Evolutionary conservation across 2,329 filamentous ascomycete species (phyloP).

Genomic region (Stromatinia cepivora): DNA sequence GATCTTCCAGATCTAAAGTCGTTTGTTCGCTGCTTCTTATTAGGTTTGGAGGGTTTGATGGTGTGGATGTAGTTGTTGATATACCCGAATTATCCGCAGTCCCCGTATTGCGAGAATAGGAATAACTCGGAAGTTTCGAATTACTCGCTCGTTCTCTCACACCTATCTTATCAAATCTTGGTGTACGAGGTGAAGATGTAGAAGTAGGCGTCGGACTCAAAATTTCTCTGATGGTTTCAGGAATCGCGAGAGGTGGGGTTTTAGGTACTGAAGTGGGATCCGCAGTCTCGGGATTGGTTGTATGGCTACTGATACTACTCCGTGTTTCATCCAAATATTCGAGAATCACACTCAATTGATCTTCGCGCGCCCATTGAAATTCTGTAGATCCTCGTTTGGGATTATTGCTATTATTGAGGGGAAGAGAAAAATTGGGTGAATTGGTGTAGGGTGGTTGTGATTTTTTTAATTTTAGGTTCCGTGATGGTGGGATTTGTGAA

Average conservation of each 20-base stretch:
- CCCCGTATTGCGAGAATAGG: background rate
- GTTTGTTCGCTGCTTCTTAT: background rate
- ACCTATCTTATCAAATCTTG: constrained; percentile 4
- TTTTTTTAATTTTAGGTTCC: background rate
- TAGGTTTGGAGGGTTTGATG: background rate
- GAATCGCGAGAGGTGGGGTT: constrained; percentile 8
- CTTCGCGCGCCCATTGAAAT: constrained; percentile 33
- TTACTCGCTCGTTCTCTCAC: constrained; percentile 4
- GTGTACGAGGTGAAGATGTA: background rate
- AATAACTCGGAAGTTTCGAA: background rate
- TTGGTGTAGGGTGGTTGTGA: background rate
- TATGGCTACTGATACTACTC: constrained; percentile 18
- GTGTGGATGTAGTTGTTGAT: background rate
- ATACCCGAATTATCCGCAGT: background rate
- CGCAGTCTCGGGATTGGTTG: background rate
- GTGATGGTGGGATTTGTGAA: background rate
- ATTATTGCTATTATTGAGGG: constrained; percentile 16
- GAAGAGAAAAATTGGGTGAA: constrained; percentile 9
- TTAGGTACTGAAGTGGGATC: background rate
- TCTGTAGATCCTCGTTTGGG: constrained; percentile 17
- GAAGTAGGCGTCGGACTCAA: background rate
- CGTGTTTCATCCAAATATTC: constrained; percentile 31
- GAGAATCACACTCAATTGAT: constrained; percentile 35
- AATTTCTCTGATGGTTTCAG: constrained; percentile 9
- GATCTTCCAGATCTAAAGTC: background rate